Conservation (phyloP, 441 rosid species). For the Sinapis alba region DNA sequence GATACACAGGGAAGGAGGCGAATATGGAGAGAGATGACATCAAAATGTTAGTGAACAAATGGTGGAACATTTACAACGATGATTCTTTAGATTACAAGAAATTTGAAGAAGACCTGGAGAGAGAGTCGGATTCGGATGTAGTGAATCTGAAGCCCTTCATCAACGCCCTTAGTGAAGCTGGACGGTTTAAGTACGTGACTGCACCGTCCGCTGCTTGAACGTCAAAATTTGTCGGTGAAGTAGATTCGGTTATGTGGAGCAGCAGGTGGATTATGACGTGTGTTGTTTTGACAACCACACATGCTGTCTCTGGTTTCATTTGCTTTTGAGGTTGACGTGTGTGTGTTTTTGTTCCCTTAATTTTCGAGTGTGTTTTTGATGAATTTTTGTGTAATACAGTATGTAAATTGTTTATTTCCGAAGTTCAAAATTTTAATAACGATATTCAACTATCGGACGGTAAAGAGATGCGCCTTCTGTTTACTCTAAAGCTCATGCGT, state of each 20-base stretch:
- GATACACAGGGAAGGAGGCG: conserved; percentile 63
- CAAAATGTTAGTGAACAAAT: conserved; percentile 60
- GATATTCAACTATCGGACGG: not conserved
- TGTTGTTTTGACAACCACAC: not conserved
- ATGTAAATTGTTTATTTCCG: not conserved
- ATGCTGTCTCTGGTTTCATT: not conserved
- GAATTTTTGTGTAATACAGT: not conserved
- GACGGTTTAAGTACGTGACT: conserved; percentile 43
- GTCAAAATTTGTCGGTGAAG: not conserved
- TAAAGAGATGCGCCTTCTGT: not conserved
- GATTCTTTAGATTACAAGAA: conserved; percentile 50
- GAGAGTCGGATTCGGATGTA: conserved; percentile 28
- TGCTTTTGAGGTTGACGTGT: not conserved
- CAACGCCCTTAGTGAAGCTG: conserved; percentile 49
- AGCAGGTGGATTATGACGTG: not conserved
- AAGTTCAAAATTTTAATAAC: not conserved
- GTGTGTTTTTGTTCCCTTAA: not conserved
- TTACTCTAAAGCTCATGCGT: not conserved
- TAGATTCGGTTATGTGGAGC: not conserved
- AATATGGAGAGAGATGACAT: conserved; percentile 68
- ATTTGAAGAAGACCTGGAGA: not conserved
- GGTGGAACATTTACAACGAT: conserved; percentile 68
- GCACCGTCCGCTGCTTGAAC: conserved; percentile 65
- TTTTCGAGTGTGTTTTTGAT: not conserved
- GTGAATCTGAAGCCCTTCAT: conserved; percentile 46